Conservation (phyloP, 169 alveolate genomes). For the Plasmodium berghei region DNA sequence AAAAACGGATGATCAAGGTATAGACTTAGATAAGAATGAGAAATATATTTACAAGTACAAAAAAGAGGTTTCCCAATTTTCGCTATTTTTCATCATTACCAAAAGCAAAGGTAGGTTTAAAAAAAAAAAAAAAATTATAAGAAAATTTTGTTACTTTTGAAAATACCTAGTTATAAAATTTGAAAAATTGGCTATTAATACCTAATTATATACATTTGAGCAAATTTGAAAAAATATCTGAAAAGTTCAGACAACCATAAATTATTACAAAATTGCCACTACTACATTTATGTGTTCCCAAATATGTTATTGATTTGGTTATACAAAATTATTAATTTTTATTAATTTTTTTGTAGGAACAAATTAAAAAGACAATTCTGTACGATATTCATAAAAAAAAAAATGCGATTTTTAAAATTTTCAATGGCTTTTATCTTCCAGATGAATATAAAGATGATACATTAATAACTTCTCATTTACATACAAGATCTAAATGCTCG, state of each 20-base stretch:
- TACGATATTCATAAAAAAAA: conserved; percentile 62
- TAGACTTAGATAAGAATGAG: conserved; percentile 16
- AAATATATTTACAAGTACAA: conserved; percentile 12
- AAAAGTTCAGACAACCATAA: too few relatives aligned
- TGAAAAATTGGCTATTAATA: too few relatives aligned
- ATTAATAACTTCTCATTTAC: conserved; percentile 68
- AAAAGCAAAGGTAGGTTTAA: conserved; percentile 45
- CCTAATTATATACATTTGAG: too few relatives aligned
- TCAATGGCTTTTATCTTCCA: conserved; percentile 40
- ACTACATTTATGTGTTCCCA: too few relatives aligned
- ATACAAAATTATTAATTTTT: neutral
- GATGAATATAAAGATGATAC: conserved; percentile 72
- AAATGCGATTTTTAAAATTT: conserved; percentile 73
- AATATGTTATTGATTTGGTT: too few relatives aligned
- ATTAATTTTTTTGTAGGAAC: conserved; percentile 29
- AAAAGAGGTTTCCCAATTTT: conserved; percentile 24
- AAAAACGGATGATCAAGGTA: too few relatives aligned
- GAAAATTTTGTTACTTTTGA: neutral
- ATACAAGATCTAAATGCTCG: conserved; percentile 67
- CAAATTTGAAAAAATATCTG: too few relatives aligned
- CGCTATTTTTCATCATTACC: conserved; percentile 22
- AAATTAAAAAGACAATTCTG: conserved; percentile 47
- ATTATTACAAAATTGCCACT: too few relatives aligned
- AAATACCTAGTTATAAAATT: too few relatives aligned
- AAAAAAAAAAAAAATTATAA: neutral